Evolutionary conservation across 2,329 filamentous ascomycete species (phyloP).

Genomic region (Cladosporium sp.): DNA sequence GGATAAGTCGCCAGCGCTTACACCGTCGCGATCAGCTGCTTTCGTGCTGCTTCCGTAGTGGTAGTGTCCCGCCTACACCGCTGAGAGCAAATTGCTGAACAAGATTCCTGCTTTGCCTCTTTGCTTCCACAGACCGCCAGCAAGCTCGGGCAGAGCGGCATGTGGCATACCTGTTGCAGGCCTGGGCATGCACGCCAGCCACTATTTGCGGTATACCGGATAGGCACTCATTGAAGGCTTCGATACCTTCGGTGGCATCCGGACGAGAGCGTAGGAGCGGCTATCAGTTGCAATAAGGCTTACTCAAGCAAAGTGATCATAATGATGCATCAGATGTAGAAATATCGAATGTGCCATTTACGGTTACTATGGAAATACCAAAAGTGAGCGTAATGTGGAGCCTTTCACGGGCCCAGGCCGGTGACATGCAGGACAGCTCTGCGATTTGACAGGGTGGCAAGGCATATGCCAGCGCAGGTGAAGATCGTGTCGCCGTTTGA

Average conservation of each 20-base stretch:
- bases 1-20: neutral
- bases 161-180: neutral
- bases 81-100: neutral
- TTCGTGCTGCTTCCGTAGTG: neutral
- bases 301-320: neutral
- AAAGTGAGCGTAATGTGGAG: slow-evolving; percentile 1
- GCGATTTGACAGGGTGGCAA: slow-evolving; percentile 8
- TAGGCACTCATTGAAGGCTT: neutral
- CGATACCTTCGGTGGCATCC: neutral
- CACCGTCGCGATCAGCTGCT: neutral
- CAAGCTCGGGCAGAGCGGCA: slow-evolving; percentile 3
- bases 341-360: neutral
- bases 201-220: neutral
- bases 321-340: slow-evolving; percentile 2
- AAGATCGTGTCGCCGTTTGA: slow-evolving; percentile 11
- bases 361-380: neutral
- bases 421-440: neutral
- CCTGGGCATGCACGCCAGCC: neutral
- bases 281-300: neutral
- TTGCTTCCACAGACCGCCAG: neutral
- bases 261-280: neutral
- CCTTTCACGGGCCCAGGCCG: slow-evolving; percentile 2
- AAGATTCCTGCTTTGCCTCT: neutral
- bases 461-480: slow-evolving; percentile 1
- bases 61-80: neutral